Evolutionary conservation across 1,139 yeast genomes (phyloP), one percentile per base, ranked within the genome.

Genomic region (Sporopachydermia cereana): DNA sequence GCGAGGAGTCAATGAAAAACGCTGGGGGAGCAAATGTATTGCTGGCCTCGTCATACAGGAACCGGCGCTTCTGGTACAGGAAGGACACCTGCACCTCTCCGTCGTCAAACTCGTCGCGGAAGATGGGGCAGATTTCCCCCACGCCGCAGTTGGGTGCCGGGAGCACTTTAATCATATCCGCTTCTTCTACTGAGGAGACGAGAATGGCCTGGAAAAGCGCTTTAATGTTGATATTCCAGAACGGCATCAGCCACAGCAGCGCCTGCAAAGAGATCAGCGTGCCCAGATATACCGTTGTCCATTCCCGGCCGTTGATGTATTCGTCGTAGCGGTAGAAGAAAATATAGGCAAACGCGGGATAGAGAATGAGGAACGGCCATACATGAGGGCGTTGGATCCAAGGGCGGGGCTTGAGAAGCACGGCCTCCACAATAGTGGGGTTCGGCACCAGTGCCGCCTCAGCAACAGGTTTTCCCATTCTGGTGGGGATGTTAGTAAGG

Each of bases 51-150:
- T 83, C 74, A 66, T 76, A 83, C 52, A 91, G 68, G 59, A 86
- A 93, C 54, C 95, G 78, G 66, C 97, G 81, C 70, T 91, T 91
- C 63, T 91, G 99, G 66, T 86, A 91, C 50, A 77, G 67, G 63
- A 91, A 91, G 42, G 84, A 81, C 20, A 75, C 66, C 58, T 83
- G 93, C 41, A 63, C 64, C 46, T 77, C 74, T 47, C 76, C 81
- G 49, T 77, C 84, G 31, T 72, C 71, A 57, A 72, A 75, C 23
- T 61, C 58, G 53, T 80, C 82, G 51, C 85, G 72, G 48, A 64
- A 64, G 53, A 85, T 77, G 44, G 67, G 59, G 50, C 84, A 82
- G 53, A 91, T 84, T 57, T 84, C 94, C 44, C 95, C 84, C 42
- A 84, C 68, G 48, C 98, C 98, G 50, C 78, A 75, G 61, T 89